Conservation (phyloP, 2,329 filamentous ascomycete genomes). For the Daldinia sp. region DNA sequence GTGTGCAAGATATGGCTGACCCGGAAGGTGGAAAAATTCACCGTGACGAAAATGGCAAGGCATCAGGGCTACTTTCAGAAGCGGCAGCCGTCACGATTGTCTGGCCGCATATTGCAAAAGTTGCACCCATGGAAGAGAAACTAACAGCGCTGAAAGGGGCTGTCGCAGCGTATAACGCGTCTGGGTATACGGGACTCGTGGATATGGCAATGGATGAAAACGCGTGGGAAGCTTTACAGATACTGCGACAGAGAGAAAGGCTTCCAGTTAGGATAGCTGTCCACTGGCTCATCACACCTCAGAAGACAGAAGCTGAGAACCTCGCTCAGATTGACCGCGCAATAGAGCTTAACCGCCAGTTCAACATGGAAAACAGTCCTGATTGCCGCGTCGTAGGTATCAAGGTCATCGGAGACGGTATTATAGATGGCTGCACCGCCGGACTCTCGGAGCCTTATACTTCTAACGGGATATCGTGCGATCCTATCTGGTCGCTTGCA, state of each 20-base stretch:
- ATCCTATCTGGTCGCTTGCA: slow-evolving; percentile 66
- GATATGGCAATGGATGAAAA: slow-evolving; percentile 72
- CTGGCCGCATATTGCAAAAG: slow-evolving; percentile 65
- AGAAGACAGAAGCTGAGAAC: slow-evolving; percentile 58
- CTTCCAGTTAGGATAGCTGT: slow-evolving; percentile 64
- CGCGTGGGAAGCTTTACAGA: slow-evolving; percentile 63
- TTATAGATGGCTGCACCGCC: slow-evolving; percentile 74
- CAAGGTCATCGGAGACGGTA: slow-evolving; percentile 74
- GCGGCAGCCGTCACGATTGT: slow-evolving; percentile 65
- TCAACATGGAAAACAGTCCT: slow-evolving; percentile 58
- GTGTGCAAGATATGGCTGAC: slow-evolving; percentile 59
- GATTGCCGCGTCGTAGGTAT: slow-evolving; percentile 67
- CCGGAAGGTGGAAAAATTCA: slow-evolving; percentile 66
- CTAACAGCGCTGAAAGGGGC: slow-evolving; percentile 60
- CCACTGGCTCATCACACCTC: slow-evolving; percentile 67
- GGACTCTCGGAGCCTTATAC: slow-evolving; percentile 70
- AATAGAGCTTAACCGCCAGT: slow-evolving; percentile 60
- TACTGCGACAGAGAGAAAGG: slow-evolving; percentile 53
- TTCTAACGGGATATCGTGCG: slow-evolving; percentile 58
- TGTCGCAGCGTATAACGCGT: slow-evolving; percentile 61
- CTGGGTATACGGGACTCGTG: slow-evolving; percentile 66
- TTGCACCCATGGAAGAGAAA: slow-evolving; percentile 63
- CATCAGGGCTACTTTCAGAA: slow-evolving; percentile 65
- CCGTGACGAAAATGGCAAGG: slow-evolving; percentile 60
- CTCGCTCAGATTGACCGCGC: slow-evolving; percentile 64